Evolutionary conservation across 129 eudicot species (phyloP).

Genomic region (Chrysanthemum lavandulifolium): DNA sequence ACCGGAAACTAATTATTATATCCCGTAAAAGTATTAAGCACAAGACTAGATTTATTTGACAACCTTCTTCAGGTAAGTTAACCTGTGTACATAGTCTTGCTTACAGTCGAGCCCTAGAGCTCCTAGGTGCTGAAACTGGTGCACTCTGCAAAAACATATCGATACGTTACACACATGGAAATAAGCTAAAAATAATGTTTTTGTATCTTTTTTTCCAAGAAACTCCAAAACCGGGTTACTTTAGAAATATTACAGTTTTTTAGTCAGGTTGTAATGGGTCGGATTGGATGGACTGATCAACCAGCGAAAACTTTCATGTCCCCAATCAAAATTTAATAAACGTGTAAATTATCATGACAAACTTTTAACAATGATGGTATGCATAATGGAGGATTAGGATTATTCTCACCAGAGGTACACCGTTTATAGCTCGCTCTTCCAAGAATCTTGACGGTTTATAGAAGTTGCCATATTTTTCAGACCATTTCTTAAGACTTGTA

Average conservation of each 20-base stretch:
- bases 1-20: background rate
- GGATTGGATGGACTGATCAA: too few relatives aligned
- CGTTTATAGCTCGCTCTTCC: conserved; percentile 84
- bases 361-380: too few relatives aligned
- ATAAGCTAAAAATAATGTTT: background rate
- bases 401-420: conserved; percentile 71
- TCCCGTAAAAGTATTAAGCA: background rate
- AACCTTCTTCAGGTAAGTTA: background rate
- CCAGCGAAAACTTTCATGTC: too few relatives aligned
- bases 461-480: conserved; percentile 62
- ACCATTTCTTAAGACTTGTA: conserved; percentile 71
- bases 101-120: conserved; percentile 62
- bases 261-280: background rate
- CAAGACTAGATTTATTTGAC: background rate
- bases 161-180: conserved; percentile 3
- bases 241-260: too few relatives aligned
- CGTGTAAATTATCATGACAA: background rate
- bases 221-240: background rate
- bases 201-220: background rate
- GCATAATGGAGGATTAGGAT: background rate
- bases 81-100: background rate
- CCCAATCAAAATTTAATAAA: background rate
- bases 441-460: conserved; percentile 79
- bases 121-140: conserved; percentile 20
- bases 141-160: conserved; percentile 59